phyloP scores from a whole-genome alignment of 441 rosid genomes.

The Geranium incanum region DNA sequence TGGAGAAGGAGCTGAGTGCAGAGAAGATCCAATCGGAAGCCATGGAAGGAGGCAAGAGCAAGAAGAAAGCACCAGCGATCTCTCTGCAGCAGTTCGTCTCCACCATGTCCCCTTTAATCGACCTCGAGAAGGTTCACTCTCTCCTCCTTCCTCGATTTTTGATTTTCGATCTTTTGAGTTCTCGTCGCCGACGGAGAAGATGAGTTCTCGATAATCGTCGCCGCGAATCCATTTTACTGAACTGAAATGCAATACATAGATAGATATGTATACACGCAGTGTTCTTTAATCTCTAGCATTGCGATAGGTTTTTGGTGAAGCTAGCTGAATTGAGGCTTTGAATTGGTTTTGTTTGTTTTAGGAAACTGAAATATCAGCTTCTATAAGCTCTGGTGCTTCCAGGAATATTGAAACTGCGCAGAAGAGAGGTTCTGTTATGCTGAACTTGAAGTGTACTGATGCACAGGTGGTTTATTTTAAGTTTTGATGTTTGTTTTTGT shows the following conservation, averaged over 20 bases:
- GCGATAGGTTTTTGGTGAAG: slow-evolving; percentile 6
- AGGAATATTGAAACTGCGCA: slow-evolving; percentile 68
- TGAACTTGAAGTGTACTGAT: slow-evolving; percentile 83
- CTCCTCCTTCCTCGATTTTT: neutral
- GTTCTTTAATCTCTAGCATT: neutral
- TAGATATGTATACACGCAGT: neutral
- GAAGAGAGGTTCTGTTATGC: slow-evolving; percentile 73
- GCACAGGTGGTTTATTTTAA: slow-evolving; percentile 47
- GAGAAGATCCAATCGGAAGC: slow-evolving; percentile 5
- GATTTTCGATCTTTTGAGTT: neutral
- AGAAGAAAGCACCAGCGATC: slow-evolving; percentile 40
- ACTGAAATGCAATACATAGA: slow-evolving; percentile 1
- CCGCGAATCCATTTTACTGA: neutral
- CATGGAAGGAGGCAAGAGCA: slow-evolving; percentile 35
- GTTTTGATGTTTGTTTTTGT: neutral
- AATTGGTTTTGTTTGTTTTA: slow-evolving; percentile 18
- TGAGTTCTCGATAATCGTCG: neutral
- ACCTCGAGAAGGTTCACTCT: slow-evolving; percentile 58
- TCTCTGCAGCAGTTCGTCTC: slow-evolving; percentile 76
- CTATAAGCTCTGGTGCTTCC: slow-evolving; percentile 62
- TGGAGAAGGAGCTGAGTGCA: slow-evolving; percentile 5
- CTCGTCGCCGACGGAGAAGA: neutral
- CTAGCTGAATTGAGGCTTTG: neutral
- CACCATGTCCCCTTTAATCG: slow-evolving; percentile 62
- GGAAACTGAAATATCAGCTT: slow-evolving; percentile 91